Percentiles rank a stretch among this genome's conserved stretches.
These are phyloP conservation scores for Furcasterigmium sp. DNA, from an alignment of 2,329 filamentous ascomycete species.

Conservation along the genomic window DNA sequence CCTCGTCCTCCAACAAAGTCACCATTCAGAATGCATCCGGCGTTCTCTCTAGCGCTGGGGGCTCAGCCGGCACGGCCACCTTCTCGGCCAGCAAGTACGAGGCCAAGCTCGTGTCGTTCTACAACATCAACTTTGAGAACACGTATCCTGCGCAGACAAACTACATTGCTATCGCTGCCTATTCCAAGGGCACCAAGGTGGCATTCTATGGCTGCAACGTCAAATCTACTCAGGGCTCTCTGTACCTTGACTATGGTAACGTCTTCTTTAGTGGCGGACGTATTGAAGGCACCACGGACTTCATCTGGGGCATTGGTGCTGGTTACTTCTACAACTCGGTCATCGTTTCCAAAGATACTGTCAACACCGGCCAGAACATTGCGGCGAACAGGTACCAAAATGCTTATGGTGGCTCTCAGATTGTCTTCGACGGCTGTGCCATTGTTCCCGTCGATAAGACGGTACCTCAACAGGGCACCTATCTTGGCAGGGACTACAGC, in stretches of 20 bases:
- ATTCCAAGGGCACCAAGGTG: constrained; percentile 21
- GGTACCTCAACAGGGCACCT: constrained; percentile 16
- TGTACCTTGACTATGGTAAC: constrained; percentile 8
- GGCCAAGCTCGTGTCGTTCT: constrained; percentile 19
- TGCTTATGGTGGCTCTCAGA: constrained; percentile 14
- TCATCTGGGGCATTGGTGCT: constrained; percentile 32
- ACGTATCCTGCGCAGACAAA: constrained; percentile 12
- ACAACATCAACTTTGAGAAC: constrained; percentile 22
- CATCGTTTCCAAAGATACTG: constrained; percentile 13
- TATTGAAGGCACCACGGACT: constrained; percentile 7
- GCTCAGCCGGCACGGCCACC: constrained; percentile 14
- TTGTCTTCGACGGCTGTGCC: constrained; percentile 11
- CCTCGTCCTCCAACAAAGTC: constrained; percentile 42
- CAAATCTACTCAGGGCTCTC: constrained; percentile 7
- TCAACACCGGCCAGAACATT: constrained; percentile 18
- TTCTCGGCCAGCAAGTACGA: constrained; percentile 21
- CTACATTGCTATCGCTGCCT: constrained; percentile 17
- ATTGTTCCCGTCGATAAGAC: constrained; percentile 8
- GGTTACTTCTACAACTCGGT: constrained; percentile 32
- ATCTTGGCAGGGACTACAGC: constrained; percentile 21
- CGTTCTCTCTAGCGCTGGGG: constrained; percentile 10
- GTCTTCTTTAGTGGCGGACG: constrained; percentile 7
- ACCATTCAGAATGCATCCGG: constrained; percentile 21
- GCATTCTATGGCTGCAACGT: constrained; percentile 14
- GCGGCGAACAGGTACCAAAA: constrained; percentile 19